A percentile compares a stretch with the other conserved stretches of the same genome.
These are phyloP conservation scores for Lippia alba DNA, from an alignment of 305 asterid species.

Conservation along the genomic window DNA sequence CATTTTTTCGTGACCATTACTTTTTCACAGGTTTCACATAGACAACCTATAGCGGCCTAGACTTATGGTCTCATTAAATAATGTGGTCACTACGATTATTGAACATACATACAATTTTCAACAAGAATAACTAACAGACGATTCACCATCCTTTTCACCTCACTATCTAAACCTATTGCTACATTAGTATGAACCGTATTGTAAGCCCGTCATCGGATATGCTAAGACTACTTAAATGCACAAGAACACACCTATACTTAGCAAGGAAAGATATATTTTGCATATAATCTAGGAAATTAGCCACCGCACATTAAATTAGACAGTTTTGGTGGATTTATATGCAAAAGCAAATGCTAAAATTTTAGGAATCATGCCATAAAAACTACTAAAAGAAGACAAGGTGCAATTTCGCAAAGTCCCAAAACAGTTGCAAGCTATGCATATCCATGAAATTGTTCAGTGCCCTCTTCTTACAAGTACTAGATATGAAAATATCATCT, in stretches of 20 bases:
- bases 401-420: not conserved
- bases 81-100: not conserved
- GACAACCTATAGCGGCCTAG: not conserved
- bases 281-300: slow-evolving; percentile 11
- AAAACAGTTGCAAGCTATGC: slow-evolving; percentile 11
- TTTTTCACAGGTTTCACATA: slow-evolving; percentile 1
- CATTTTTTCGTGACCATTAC: not conserved
- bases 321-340: not conserved
- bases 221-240: not conserved
- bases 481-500: not conserved
- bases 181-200: slow-evolving; percentile 1
- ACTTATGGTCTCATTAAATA: slow-evolving; percentile 1
- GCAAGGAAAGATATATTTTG: not conserved
- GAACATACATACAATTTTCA: not conserved
- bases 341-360: not conserved
- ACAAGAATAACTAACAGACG: no score
- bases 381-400: slow-evolving; percentile 5
- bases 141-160: not conserved
- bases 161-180: not conserved
- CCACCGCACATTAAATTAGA: slow-evolving; percentile 14
- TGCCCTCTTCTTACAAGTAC: not conserved
- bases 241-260: slow-evolving; percentile 2
- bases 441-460: not conserved
- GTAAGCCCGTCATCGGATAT: not conserved
- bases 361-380: slow-evolving; percentile 7